Conservation (phyloP, 2,329 filamentous ascomycete species). For the Berkeleyomyces basicola region DNA sequence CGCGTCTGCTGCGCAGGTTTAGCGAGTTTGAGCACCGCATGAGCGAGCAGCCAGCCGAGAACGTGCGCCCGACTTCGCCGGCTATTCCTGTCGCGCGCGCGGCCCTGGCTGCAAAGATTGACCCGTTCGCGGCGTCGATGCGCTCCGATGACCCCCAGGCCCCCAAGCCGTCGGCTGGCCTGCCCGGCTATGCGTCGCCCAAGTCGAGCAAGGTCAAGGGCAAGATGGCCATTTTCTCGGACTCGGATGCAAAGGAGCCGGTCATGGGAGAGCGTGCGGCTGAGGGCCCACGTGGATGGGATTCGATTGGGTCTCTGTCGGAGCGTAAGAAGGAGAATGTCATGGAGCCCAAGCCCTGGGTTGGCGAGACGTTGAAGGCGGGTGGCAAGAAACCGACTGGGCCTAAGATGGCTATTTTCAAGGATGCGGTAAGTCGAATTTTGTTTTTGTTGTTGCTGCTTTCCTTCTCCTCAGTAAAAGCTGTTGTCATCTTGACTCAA, state of each 20-base stretch:
- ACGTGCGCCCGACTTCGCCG: slow-evolving; percentile 57
- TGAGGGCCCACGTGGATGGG: slow-evolving; percentile 64
- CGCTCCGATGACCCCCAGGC: slow-evolving; percentile 50
- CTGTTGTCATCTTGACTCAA: slow-evolving; percentile 13
- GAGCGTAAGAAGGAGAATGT: slow-evolving; percentile 91
- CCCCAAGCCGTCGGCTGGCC: slow-evolving; percentile 31
- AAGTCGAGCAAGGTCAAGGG: slow-evolving; percentile 33
- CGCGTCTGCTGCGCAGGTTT: slow-evolving; percentile 75
- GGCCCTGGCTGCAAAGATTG: slow-evolving; percentile 68
- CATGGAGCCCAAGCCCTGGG: slow-evolving; percentile 77
- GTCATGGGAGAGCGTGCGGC: slow-evolving; percentile 40
- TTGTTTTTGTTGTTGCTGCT: slow-evolving; percentile 9
- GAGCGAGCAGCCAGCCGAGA: slow-evolving; percentile 43
- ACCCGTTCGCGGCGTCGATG: slow-evolving; percentile 53
- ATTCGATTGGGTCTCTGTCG: slow-evolving; percentile 70
- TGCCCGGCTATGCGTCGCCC: slow-evolving; percentile 15
- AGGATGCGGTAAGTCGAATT: slow-evolving; percentile 68
- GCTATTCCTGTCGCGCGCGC: slow-evolving; percentile 70
- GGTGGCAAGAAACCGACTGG: slow-evolving; percentile 60
- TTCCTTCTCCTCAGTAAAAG: background rate
- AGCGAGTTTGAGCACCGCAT: slow-evolving; percentile 73
- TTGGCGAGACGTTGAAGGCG: slow-evolving; percentile 73
- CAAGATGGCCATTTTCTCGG: slow-evolving; percentile 51
- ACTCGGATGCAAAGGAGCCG: slow-evolving; percentile 11
- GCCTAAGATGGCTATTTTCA: slow-evolving; percentile 82